Evolutionary conservation across 352 stramenopile species (phyloP).

Genomic region (Phytopythium sindhum): DNA sequence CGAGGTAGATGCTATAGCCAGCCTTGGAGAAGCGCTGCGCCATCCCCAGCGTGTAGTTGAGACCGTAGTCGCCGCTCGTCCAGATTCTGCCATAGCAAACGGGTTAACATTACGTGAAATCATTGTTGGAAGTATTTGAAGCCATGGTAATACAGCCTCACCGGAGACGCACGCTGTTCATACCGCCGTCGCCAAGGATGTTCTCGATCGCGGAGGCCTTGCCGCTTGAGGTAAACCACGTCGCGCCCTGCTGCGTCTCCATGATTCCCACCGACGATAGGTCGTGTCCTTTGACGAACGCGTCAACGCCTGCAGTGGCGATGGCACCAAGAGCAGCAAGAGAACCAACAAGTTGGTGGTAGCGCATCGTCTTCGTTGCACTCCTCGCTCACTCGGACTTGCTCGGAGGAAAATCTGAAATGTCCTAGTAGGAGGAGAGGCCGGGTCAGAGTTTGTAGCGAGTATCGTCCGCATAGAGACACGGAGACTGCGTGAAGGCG

Average conservation of each 20-base stretch:
- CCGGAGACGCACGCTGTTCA: conserved; percentile 32
- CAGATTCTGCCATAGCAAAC: conserved; percentile 12
- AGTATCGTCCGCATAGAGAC: too few relatives aligned
- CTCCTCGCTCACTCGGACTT: background rate
- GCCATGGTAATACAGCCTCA: background rate
- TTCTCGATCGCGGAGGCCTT: conserved; percentile 20
- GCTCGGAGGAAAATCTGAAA: background rate
- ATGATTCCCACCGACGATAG: conserved; percentile 23
- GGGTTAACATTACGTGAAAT: background rate
- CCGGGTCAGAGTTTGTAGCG: too few relatives aligned
- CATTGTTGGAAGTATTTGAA: background rate
- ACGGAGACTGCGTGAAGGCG: background rate
- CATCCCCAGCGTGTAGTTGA: conserved; percentile 22
- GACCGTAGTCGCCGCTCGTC: conserved; percentile 18
- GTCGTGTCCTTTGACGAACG: conserved; percentile 26
- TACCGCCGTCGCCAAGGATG: conserved; percentile 26
- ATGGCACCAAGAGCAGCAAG: background rate
- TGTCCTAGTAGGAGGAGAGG: background rate
- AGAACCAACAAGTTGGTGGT: background rate
- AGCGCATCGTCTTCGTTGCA: background rate
- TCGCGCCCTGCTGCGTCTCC: conserved; percentile 19
- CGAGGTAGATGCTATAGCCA: conserved; percentile 29
- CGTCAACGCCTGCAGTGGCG: conserved; percentile 2
- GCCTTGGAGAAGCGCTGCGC: conserved; percentile 25
- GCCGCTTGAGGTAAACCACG: conserved; percentile 18